Percentiles rank a stretch among this genome's conserved stretches.
phyloP scores from a whole-genome alignment of 495 filamentous ascomycete genomes.

The Talaromyces stipitatus region DNA sequence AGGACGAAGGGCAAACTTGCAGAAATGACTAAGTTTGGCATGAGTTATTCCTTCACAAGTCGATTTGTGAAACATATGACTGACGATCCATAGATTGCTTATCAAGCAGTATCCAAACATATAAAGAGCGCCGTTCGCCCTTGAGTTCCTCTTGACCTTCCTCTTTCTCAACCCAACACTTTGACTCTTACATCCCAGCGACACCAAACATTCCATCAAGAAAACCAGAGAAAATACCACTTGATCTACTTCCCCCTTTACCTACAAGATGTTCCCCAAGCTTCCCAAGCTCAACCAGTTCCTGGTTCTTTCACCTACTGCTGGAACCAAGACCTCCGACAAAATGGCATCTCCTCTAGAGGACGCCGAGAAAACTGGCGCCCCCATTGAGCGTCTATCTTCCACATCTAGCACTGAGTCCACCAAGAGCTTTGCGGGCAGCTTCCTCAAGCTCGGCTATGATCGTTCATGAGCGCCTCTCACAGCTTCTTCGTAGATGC shows the following conservation, averaged over 20 bases:
- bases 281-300: slow-evolving; percentile 6
- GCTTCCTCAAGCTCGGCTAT: slow-evolving; percentile 7
- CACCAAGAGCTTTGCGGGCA: not conserved
- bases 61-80: not conserved
- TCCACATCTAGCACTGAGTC: slow-evolving; percentile 6
- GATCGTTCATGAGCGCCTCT: slow-evolving; percentile 3
- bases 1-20: not conserved
- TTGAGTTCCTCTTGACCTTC: not conserved
- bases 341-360: not conserved
- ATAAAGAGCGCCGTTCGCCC: not conserved
- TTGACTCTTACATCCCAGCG: not conserved
- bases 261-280: slow-evolving; percentile 5
- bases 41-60: not conserved
- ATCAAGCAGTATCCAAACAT: not conserved
- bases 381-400: not conserved
- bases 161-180: not conserved
- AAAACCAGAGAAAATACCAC: not conserved
- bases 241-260: not conserved
- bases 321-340: not conserved
- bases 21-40: not conserved
- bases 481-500: not conserved
- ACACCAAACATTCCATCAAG: not conserved
- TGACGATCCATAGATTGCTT: not conserved
- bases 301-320: not conserved
- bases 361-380: not conserved